A percentile compares a stretch with the other conserved stretches of the same genome.
These are phyloP conservation scores for Tolypocladium ophioglossoides DNA, from an alignment of 2,329 filamentous ascomycete species.

Conservation along the genomic window DNA sequence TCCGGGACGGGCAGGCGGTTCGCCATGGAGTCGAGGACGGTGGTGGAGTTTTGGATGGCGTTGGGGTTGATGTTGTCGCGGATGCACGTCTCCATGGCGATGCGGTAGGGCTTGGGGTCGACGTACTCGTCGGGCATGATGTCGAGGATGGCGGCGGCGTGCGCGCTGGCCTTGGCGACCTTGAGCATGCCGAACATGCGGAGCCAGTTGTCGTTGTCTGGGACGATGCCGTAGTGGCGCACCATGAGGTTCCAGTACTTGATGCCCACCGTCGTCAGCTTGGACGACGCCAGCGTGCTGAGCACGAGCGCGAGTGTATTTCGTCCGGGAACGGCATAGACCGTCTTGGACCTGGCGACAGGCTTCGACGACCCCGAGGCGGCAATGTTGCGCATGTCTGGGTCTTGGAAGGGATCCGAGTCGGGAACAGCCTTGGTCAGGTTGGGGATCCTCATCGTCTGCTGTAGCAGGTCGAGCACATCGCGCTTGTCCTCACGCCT, in stretches of 20 bases:
- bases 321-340: conserved; percentile 33
- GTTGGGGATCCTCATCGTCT: conserved; percentile 68
- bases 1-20: conserved; percentile 32
- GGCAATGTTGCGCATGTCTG: conserved; percentile 11
- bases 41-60: conserved; percentile 52
- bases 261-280: conserved; percentile 49
- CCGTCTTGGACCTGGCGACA: conserved; percentile 7
- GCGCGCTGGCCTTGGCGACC: conserved; percentile 52
- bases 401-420: conserved; percentile 9
- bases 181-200: conserved; percentile 58
- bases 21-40: conserved; percentile 55
- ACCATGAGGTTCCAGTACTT: conserved; percentile 73
- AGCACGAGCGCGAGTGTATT: conserved; percentile 62
- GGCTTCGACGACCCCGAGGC: conserved; percentile 1
- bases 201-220: conserved; percentile 63
- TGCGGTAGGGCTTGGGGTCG: conserved; percentile 48
- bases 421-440: conserved; percentile 22
- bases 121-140: conserved; percentile 37
- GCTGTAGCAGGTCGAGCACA: conserved; percentile 64
- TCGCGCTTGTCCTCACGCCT: conserved; percentile 53
- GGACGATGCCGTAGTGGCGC: conserved; percentile 46
- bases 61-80: conserved; percentile 69
- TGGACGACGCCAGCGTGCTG: conserved; percentile 48
- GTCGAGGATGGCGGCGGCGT: conserved; percentile 48
- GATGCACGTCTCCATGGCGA: conserved; percentile 64